phyloP scores from a whole-genome alignment of 1,284 basidiomycete species.

The Boletus holoroseus region DNA sequence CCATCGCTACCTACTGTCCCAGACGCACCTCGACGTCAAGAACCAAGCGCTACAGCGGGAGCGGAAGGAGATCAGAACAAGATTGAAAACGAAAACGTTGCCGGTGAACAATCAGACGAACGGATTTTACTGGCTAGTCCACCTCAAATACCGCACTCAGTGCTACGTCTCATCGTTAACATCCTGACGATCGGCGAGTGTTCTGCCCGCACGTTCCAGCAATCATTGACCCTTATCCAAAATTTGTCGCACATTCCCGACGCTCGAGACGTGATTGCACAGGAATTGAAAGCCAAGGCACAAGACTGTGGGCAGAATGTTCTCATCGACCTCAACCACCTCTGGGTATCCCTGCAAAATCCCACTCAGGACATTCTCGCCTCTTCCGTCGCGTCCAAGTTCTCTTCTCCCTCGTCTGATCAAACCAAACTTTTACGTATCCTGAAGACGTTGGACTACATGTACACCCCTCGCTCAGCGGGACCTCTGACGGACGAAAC shows the following conservation, averaged over 20 bases:
- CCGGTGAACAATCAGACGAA: constrained; percentile 47
- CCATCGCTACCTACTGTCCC: constrained; percentile 6
- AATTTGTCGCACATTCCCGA: constrained; percentile 84
- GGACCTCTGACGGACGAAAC: constrained; percentile 38
- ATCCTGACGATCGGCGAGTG: constrained; percentile 92
- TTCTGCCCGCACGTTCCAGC: constrained; percentile 89
- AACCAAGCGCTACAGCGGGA: constrained; percentile 9
- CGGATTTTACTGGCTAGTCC: constrained; percentile 64
- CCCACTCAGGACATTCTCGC: constrained; percentile 53
- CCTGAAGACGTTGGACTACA: constrained; percentile 93
- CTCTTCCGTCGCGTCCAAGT: constrained; percentile 73
- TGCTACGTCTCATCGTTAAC: constrained; percentile 86
- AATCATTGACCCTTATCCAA: constrained; percentile 85
- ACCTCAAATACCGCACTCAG: constrained; percentile 76
- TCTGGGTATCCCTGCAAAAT: constrained; percentile 58
- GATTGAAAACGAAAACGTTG: constrained; percentile 24
- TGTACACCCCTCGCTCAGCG: constrained; percentile 72
- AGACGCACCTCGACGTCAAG: constrained; percentile 16
- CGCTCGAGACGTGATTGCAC: constrained; percentile 79
- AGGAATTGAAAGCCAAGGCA: constrained; percentile 79
- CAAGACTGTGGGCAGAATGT: constrained; percentile 79
- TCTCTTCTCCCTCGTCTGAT: constrained; percentile 85
- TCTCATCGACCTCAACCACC: constrained; percentile 70
- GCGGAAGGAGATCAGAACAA: constrained; percentile 31
- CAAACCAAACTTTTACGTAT: constrained; percentile 92